Conservation (phyloP, 805 yeast species). For the Cyberlindnera euphorbiiphila region DNA sequence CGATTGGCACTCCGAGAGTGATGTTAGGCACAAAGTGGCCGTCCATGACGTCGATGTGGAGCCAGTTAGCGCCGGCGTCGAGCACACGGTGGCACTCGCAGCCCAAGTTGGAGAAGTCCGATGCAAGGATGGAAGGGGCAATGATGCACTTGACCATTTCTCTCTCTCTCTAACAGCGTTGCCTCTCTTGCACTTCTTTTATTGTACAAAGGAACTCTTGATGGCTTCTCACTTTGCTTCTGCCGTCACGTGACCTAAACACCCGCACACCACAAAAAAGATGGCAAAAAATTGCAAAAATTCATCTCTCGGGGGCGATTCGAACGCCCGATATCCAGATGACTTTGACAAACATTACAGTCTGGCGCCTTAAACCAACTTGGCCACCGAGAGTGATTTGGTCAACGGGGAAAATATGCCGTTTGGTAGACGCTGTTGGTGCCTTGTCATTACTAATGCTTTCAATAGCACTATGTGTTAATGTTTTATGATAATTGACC, state of each 20-base stretch:
- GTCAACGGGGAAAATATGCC: not conserved
- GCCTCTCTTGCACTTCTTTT: too few relatives aligned
- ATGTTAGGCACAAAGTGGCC: conserved; percentile 98
- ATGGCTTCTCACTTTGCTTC: too few relatives aligned
- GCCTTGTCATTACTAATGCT: too few relatives aligned
- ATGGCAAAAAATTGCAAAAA: conserved; percentile 14
- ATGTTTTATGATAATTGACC: too few relatives aligned
- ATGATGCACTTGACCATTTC: conserved; percentile 74
- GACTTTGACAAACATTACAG: conserved; percentile 35
- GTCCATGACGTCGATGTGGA: conserved; percentile 97
- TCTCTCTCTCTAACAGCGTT: too few relatives aligned
- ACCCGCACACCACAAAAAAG: not conserved
- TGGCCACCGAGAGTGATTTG: conserved; percentile 39
- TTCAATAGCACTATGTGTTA: too few relatives aligned
- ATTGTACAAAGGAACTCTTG: too few relatives aligned
- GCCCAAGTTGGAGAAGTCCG: conserved; percentile 87
- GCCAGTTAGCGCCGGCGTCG: conserved; percentile 88
- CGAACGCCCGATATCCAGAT: conserved; percentile 50
- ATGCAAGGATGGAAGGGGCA: conserved; percentile 93
- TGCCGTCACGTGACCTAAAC: too few relatives aligned
- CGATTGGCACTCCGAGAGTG: conserved; percentile 89
- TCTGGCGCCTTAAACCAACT: conserved; percentile 45
- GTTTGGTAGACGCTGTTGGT: too few relatives aligned
- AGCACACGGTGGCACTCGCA: conserved; percentile 81
- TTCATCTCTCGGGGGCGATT: conserved; percentile 46